Conservation (phyloP, 2,329 filamentous ascomycete species). For the Penicillium brevicompactum region DNA sequence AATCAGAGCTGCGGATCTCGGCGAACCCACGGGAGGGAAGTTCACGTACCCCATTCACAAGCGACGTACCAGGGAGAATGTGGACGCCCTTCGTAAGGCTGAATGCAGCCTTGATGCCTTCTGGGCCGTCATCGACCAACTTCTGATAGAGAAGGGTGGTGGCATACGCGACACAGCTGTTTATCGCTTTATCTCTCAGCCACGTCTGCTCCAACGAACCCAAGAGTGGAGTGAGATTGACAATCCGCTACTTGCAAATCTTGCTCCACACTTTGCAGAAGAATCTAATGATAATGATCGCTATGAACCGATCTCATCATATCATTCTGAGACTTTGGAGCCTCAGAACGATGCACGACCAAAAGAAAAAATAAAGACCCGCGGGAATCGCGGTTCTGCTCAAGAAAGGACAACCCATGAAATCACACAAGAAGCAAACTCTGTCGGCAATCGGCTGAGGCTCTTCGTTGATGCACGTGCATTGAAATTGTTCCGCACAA, state of each 20-base stretch:
- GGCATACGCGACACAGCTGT: slow-evolving; percentile 31
- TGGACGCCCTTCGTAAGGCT: slow-evolving; percentile 48
- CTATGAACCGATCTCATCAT: neutral
- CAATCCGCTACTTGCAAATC: neutral
- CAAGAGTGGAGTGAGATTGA: slow-evolving; percentile 50
- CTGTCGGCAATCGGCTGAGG: slow-evolving; percentile 23
- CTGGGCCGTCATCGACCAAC: slow-evolving; percentile 44
- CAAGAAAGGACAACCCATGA: neutral
- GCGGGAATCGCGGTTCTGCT: neutral
- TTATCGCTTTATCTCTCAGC: slow-evolving; percentile 33
- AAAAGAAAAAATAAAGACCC: slow-evolving; percentile 19
- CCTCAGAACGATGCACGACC: neutral
- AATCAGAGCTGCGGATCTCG: slow-evolving; percentile 33
- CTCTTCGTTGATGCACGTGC: slow-evolving; percentile 41
- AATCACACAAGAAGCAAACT: neutral
- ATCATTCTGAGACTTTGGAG: slow-evolving; percentile 4
- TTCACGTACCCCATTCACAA: slow-evolving; percentile 55
- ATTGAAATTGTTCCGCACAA: slow-evolving; percentile 45
- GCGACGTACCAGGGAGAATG: slow-evolving; percentile 49
- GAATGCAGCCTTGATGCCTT: slow-evolving; percentile 53
- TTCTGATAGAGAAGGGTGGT: slow-evolving; percentile 14
- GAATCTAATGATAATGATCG: neutral
- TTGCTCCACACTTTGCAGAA: neutral
- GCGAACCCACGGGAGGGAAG: slow-evolving; percentile 26
- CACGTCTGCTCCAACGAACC: slow-evolving; percentile 50